Evolutionary conservation across 495 filamentous ascomycete species (phyloP), one percentile per base, ranked within the genome.

Genomic region (Neurospora sp.): DNA sequence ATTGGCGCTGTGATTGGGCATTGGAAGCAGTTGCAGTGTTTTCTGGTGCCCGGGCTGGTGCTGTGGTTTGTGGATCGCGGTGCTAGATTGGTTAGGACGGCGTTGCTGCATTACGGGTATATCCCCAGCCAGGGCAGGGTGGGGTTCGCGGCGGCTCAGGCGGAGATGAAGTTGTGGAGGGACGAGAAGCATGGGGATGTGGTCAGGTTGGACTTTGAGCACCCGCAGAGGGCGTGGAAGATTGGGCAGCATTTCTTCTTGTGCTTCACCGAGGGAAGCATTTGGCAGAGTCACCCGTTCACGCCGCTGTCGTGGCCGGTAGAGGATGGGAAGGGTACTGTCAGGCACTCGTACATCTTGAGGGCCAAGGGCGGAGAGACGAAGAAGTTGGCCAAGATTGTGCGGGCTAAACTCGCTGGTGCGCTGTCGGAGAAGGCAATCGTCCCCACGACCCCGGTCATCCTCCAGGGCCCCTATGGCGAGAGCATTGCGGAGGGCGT

Each of bases 231-330:
- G 18, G 73, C 86, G 0, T 91, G 89, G 89, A 80, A 80, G 27
- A 78, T 89, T 35, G 90, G 90, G 9, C 87, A 92, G 77, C 90
- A 92, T 73, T 92, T 89, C 77, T 91, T 87, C 73, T 79, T 92
- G 38, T 87, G 84, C 74, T 92, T 92, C 72, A 80, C 87, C 0
- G 82, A 85, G 31, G 79, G 86, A 3, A 89, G 84, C 70, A 80
- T 91, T 71, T 91, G 89, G 86, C 88, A 92, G 80, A 86, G 87
- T 0, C 90, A 92, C 75, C 90, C 90, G 0, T 90, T 91, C 75
- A 92, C 90, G 0, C 87, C 89, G 0, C 78, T 85, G 37, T 87
- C 82, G 40, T 74, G 86, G 1, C 89, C 89, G 0, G 77, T 76
- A 3, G 74, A 74, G 2, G 73, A 78, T n/a, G 68, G 42, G 7